Evolutionary conservation across 1,284 basidiomycete species (phyloP), one percentile per base, ranked within the genome.

Genomic region (Exobasidium cylindrosporum): DNA sequence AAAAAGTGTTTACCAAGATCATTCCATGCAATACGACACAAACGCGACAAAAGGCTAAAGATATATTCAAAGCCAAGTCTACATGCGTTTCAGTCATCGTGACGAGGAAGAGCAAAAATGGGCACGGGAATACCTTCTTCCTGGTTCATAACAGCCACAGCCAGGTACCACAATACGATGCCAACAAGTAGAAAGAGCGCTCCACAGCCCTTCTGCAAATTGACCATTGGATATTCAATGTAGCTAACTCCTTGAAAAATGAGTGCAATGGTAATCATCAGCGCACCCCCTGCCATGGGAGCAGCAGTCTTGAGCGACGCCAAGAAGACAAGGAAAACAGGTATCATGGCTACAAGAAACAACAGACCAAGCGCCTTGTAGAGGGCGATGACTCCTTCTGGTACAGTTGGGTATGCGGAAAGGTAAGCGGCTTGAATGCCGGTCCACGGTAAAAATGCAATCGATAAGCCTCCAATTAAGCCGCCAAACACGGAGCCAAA

Each of bases 361-460:
- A 68, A 50, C 52, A 70, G 45, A 4, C 54, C 61, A 0, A 57
- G 30, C 0, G 69, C 64, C 26, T 62, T 60, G 62, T 70, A 67
- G 57, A 60, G 66, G 21, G 64, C 64, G 1, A 26, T 30, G 6
- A 66, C 30, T 17, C 69, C 69, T 0, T 11, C 56, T 6, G 29
- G 10, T 23, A 54, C 60, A 49, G 57, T 59, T 13, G 3, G n/a
- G 5, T 53, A 61, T 2, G 63, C 58, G 10, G 30, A 23, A 21
- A 70, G 17, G 61, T 72, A 72, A 47, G 66, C 58, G 14, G 53
- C 14, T 26, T 70, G 65, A 28, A 72, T 65, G 3, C 70, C 68
- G 6, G 70, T 70, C 70, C 70, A 72, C 40, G 70, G 70, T 2
- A 72, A 60, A 68, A 72, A 70, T 54, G 65, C 65, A 13, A 72